Conservation (phyloP, 2,329 filamentous ascomycete species). For the Fusarium protoensiforme region DNA sequence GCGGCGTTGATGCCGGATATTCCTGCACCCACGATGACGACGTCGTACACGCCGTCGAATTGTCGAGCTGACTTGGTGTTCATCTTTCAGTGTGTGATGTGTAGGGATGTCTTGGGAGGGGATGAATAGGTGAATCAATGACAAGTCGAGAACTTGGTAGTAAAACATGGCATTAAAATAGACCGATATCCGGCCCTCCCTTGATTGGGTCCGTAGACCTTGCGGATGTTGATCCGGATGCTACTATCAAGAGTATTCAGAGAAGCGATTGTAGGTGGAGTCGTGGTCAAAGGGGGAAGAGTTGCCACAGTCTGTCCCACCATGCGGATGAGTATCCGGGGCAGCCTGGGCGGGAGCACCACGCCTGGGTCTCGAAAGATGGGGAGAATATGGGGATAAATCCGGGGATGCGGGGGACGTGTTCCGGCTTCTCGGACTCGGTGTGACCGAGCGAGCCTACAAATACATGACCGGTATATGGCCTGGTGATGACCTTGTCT, state of each 20-base stretch:
- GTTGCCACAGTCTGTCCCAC: background rate
- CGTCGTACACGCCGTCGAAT: constrained; percentile 48
- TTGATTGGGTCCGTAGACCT: background rate
- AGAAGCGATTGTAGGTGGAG: background rate
- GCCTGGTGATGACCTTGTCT: background rate
- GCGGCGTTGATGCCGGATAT: constrained; percentile 81
- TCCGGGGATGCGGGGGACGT: background rate
- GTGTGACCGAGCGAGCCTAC: background rate
- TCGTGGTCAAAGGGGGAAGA: background rate
- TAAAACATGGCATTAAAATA: background rate
- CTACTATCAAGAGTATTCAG: background rate
- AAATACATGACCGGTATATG: background rate
- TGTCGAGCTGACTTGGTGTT: background rate
- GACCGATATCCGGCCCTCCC: background rate
- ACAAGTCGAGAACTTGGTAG: background rate
- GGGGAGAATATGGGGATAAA: background rate
- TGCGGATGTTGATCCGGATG: background rate
- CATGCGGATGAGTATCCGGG: background rate
- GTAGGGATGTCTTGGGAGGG: background rate
- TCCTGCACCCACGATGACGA: constrained; percentile 79
- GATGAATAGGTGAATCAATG: background rate
- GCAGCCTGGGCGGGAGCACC: background rate
- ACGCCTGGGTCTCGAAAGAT: background rate
- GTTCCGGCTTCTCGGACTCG: background rate
- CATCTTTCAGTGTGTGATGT: background rate